Conservation (phyloP, 306 rosid genomes). For the Trifolium repens region DNA sequence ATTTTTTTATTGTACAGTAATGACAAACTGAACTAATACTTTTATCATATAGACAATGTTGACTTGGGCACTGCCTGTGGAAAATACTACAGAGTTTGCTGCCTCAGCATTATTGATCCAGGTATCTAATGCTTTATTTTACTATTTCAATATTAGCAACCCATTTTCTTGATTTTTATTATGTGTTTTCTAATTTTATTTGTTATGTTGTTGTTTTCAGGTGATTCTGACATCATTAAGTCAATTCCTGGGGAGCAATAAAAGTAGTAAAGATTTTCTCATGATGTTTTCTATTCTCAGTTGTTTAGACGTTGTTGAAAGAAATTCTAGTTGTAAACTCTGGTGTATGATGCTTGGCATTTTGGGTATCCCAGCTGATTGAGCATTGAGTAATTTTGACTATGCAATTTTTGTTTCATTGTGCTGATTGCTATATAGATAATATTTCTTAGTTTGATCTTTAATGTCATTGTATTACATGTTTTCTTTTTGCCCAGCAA, state of each 20-base stretch:
- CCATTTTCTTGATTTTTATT: not conserved
- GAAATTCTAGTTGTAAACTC: constrained; percentile 32
- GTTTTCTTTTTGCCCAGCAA: not conserved
- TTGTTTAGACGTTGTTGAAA: constrained; percentile 34
- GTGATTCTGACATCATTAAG: constrained; percentile 63
- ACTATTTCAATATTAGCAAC: not conserved
- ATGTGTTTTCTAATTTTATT: not conserved
- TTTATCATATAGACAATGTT: constrained; percentile 64
- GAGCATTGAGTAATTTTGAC: constrained; percentile 43
- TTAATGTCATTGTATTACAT: not conserved
- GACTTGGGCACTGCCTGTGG: constrained; percentile 91
- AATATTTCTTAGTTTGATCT: constrained; percentile 5
- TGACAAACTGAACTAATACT: not conserved
- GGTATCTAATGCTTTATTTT: constrained; percentile 43
- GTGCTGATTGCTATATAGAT: not conserved
- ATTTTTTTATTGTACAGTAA: not conserved
- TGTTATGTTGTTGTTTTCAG: constrained; percentile 38
- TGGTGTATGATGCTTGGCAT: constrained; percentile 27
- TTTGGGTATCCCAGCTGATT: constrained; percentile 20
- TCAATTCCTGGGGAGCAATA: constrained; percentile 51
- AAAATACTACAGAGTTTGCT: constrained; percentile 84
- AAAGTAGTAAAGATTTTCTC: not conserved
- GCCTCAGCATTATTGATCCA: constrained; percentile 84
- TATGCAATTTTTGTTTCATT: constrained; percentile 28
- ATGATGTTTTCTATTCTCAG: constrained; percentile 16